These are phyloP conservation scores for Fraxinus xanthoxyloides DNA, from an alignment of 305 asterid genomes.

Conservation along the genomic window DNA sequence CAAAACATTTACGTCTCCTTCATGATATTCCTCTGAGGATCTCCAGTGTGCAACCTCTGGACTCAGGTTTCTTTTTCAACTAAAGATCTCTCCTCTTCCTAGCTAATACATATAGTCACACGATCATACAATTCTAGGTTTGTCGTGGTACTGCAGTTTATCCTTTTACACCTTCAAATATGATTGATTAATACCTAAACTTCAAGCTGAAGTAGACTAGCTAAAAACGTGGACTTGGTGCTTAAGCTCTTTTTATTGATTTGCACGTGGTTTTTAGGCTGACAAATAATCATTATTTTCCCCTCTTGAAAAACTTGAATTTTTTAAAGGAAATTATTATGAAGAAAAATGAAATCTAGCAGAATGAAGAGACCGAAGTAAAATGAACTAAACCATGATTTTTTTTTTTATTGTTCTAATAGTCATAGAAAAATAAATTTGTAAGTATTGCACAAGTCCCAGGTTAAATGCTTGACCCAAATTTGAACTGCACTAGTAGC, in stretches of 20 bases:
- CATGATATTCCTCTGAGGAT: slow-evolving; percentile 79
- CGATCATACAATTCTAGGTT: slow-evolving; percentile 13
- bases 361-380: neutral
- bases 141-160: neutral
- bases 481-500: neutral
- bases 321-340: neutral
- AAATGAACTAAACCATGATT: neutral
- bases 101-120: slow-evolving; percentile 12
- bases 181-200: neutral
- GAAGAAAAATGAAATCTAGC: neutral
- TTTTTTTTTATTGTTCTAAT: neutral
- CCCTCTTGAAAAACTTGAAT: neutral
- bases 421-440: neutral
- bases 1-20: slow-evolving; percentile 80
- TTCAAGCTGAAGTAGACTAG: neutral
- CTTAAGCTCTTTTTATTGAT: neutral
- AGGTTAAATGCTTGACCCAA: neutral
- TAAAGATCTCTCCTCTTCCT: neutral
- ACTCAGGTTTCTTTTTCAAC: slow-evolving; percentile 61
- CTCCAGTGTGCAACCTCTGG: slow-evolving; percentile 92
- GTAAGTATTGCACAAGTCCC: neutral
- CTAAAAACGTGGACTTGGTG: neutral
- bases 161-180: neutral
- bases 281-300: neutral
- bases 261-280: neutral